phyloP scores from a whole-genome alignment of 257 asterid genomes.

The Solanum neorickii region DNA sequence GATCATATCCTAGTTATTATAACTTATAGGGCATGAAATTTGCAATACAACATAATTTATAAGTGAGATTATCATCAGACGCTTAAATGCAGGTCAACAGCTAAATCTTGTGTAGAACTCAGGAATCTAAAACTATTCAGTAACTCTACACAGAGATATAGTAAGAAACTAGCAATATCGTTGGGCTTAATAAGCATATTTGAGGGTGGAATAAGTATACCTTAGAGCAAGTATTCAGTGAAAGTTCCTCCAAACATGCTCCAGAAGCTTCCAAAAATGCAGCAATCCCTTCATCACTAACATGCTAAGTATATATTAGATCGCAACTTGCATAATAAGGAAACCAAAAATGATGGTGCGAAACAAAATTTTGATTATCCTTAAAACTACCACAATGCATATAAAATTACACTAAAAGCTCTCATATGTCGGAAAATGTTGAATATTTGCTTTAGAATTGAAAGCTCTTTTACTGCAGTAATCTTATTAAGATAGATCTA shows the following conservation, averaged over 20 bases:
- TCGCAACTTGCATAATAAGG: background rate
- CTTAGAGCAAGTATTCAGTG: slow-evolving; percentile 44
- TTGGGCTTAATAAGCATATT: background rate
- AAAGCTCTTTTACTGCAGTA: background rate
- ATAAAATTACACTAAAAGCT: background rate
- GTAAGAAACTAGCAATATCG: background rate
- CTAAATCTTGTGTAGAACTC: background rate
- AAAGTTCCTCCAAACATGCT: slow-evolving; percentile 48
- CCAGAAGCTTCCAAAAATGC: slow-evolving; percentile 81
- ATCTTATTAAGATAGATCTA: background rate
- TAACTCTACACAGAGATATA: background rate
- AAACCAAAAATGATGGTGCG: background rate
- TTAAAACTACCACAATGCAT: background rate
- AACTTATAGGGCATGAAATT: background rate
- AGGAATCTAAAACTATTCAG: background rate
- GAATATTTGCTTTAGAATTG: background rate
- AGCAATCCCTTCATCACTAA: slow-evolving; percentile 75
- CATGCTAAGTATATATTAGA: background rate
- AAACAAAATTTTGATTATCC: background rate
- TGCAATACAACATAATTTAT: background rate
- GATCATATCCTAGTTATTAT: background rate
- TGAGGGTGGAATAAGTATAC: slow-evolving; percentile 19
- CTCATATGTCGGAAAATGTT: background rate
- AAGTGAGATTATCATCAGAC: background rate
- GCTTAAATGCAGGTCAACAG: background rate